Evolutionary conservation across 2,329 filamentous ascomycete genomes (phyloP), one percentile per base, ranked within the genome.

Genomic region (Zymoseptoria crescenta): DNA sequence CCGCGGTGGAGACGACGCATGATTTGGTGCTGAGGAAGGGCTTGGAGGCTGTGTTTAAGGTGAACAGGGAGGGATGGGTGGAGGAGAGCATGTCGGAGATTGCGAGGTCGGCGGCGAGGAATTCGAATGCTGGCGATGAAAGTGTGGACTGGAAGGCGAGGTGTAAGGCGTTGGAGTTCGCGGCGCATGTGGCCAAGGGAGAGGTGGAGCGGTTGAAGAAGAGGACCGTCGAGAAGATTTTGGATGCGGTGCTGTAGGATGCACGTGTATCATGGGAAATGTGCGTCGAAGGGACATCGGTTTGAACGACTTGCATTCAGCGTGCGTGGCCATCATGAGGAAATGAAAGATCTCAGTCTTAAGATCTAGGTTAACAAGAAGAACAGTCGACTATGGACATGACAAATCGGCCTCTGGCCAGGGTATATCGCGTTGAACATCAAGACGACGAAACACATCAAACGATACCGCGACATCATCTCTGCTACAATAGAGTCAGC

Each of bases 161-260:
- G 52, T 70, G 59, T 55, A 64, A 64, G 58, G 68, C 67, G 9
- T 57, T 73, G 60, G 71, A 72, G 51, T 68, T 73, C 41, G 67
- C 64, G 4, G 59, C 64, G 8, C 65, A 62, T 45, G 59, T 73
- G 20, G 70, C 70, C 21, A 67, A 64, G 41, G 71, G 69, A 0
- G 71, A 73, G 62, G 59, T 72, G 56, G 61, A 67, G 20, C 65
- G 67, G 45, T 73, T 65, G 19, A 69, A 65, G 61, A 63, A 68
- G 56, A 54, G 65, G 56, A 60, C 72, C 49, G 54, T 70, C 35
- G 67, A 72, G 52, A 64, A 65, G 63, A 62, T 73, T 21, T 57
- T 73, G 55, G 67, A 72, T 54, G 63, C 63, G 20, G 55, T 68
- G 28, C 41, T 63, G 27, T 61, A 51, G 50, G 27, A 21, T 24